Conservation (phyloP, 441 rosid genomes). For the Adansonia grandidieri region DNA sequence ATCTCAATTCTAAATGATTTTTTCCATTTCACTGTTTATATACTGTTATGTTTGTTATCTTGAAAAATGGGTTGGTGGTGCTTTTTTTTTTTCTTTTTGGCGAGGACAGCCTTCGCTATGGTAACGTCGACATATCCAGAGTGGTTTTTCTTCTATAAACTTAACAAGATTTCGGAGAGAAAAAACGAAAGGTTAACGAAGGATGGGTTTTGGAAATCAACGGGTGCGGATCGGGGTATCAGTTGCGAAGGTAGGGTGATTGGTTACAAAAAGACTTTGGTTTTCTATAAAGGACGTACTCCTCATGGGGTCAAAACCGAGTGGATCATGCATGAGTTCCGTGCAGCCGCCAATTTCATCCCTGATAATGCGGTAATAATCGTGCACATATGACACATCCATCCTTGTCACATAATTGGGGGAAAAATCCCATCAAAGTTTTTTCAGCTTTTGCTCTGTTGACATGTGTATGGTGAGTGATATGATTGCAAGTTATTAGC, state of each 20-base stretch:
- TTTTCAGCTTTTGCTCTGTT: constrained; percentile 22
- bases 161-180: constrained; percentile 32
- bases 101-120: constrained; percentile 31
- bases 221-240: constrained; percentile 45
- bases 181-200: constrained; percentile 37
- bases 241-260: constrained; percentile 20
- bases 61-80: not conserved
- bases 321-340: constrained; percentile 71
- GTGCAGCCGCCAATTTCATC: constrained; percentile 13
- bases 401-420: not conserved
- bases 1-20: not conserved
- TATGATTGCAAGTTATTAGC: not conserved
- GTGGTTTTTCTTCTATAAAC: constrained; percentile 52
- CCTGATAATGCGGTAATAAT: constrained; percentile 18
- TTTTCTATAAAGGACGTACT: constrained; percentile 41
- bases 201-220: constrained; percentile 57
- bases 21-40: not conserved
- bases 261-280: constrained; percentile 53
- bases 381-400: not conserved
- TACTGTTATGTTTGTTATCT: not conserved
- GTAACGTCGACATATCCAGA: constrained; percentile 31
- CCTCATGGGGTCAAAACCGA: constrained; percentile 34
- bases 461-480: constrained; percentile 5
- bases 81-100: not conserved
- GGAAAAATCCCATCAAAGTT: not conserved